phyloP scores from a whole-genome alignment of 23 red algal genomes.

The Agarophyton chilense region DNA sequence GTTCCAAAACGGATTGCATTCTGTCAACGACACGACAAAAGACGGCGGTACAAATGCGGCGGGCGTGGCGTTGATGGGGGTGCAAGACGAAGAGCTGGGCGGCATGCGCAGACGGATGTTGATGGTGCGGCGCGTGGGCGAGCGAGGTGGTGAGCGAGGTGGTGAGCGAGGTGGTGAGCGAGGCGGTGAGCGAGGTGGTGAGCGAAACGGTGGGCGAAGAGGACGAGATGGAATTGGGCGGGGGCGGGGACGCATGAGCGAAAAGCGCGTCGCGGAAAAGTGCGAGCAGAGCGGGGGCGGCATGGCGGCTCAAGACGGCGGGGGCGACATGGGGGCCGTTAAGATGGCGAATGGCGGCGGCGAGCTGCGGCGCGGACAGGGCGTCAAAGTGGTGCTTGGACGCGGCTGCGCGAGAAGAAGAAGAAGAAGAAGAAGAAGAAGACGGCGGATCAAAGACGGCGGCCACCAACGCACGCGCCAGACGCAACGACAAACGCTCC shows the following conservation, averaged over 20 bases:
- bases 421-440: background rate
- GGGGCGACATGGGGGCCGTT: background rate
- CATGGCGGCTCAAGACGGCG: background rate
- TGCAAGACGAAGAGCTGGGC: background rate
- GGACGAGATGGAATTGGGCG: background rate
- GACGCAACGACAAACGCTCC: background rate
- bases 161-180: background rate
- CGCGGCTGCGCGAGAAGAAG: background rate
- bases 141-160: background rate
- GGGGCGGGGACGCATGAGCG: background rate
- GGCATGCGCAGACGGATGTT: background rate
- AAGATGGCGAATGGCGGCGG: background rate
- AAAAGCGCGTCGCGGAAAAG: constrained; percentile 3
- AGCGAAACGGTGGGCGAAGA: background rate
- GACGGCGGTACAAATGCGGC: constrained; percentile 22
- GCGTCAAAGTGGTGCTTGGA: background rate
- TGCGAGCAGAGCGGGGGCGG: background rate
- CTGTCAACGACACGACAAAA: constrained; percentile 29
- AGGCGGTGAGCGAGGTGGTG: background rate
- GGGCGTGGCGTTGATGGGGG: background rate
- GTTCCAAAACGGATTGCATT: constrained; percentile 34
- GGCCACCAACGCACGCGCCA: no score
- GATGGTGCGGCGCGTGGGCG: background rate
- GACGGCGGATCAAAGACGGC: no score
- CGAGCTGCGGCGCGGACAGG: constrained; percentile 10